Conservation (phyloP, 208 protist species). For the Leishmania arabica region DNA sequence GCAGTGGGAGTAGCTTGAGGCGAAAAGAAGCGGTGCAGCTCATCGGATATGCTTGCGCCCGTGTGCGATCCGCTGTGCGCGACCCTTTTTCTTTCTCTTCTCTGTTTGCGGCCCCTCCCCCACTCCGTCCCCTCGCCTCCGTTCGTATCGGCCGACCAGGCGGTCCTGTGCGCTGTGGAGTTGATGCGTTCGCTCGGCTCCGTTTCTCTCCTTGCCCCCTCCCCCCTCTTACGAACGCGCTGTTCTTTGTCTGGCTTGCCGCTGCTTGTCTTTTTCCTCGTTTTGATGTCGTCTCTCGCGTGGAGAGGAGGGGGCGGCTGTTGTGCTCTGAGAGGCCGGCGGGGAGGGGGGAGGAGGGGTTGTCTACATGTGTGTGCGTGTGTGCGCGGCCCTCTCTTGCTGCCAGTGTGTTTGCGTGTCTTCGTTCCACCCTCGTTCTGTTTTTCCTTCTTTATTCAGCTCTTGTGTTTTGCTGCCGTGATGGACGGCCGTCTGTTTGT, state of each 20-base stretch:
- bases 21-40: background rate
- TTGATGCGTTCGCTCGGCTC: background rate
- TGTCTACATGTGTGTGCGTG: background rate
- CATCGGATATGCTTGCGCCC: background rate
- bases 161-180: background rate
- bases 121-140: background rate
- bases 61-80: background rate
- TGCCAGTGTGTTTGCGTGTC: background rate
- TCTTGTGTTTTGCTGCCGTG: background rate
- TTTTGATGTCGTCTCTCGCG: conserved; percentile 4
- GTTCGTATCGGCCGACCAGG: background rate
- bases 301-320: background rate
- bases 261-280: background rate
- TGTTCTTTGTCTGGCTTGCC: background rate
- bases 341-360: background rate
- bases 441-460: background rate
- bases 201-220: background rate
- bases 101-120: no score
- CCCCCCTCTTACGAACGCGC: background rate
- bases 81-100: background rate
- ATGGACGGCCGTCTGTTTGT: background rate
- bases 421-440: background rate
- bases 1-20: background rate
- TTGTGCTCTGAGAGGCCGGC: background rate
- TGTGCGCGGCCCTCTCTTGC: background rate